Conservation (phyloP, 1,139 yeast genomes). For the Wickerhamomyces sp. region DNA sequence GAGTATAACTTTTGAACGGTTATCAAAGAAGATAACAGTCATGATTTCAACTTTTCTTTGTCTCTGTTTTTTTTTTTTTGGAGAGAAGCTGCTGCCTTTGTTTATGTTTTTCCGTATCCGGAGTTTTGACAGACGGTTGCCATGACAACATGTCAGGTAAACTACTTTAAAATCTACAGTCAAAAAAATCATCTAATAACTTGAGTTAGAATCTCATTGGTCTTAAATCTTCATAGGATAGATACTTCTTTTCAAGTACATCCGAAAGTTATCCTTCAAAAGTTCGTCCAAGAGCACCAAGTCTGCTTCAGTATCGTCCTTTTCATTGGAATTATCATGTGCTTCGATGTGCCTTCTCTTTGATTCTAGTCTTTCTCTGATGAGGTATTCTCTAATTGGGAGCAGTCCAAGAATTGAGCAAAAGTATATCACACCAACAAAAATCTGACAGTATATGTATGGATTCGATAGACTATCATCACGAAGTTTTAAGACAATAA, state of each 20-base stretch:
- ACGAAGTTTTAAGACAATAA: slow-evolving; percentile 45
- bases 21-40: no score
- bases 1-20: no score
- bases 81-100: neutral
- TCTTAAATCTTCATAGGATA: slow-evolving; percentile 15
- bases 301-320: slow-evolving; percentile 2
- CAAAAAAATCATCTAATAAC: neutral
- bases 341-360: neutral
- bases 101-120: neutral
- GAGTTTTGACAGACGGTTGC: neutral
- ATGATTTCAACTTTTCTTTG: no score
- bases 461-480: slow-evolving; percentile 33
- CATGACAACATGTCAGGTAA: neutral
- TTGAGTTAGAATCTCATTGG: neutral
- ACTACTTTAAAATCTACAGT: neutral
- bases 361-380: neutral
- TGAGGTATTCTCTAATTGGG: slow-evolving; percentile 4
- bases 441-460: slow-evolving; percentile 52
- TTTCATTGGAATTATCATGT: neutral
- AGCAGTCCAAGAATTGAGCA: neutral
- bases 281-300: slow-evolving; percentile 9
- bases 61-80: neutral
- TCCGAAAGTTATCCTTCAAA: neutral
- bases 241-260: slow-evolving; percentile 14
- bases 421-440: slow-evolving; percentile 45